Conservation (phyloP, 2,329 filamentous ascomycete genomes). For the Sclerotinia sclerotiorum region DNA sequence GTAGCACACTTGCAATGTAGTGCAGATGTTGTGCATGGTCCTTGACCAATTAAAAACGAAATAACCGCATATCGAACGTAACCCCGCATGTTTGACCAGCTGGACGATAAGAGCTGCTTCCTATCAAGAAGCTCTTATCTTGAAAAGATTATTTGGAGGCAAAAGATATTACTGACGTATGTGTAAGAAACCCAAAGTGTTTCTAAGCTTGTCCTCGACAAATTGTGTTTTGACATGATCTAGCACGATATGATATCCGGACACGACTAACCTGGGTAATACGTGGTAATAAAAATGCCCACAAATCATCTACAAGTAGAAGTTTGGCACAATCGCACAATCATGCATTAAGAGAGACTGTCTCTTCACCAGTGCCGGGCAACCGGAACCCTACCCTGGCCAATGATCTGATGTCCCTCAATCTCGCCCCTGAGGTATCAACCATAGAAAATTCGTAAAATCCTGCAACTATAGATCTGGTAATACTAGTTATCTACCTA, state of each 20-base stretch:
- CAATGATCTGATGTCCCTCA: no score
- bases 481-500: no score
- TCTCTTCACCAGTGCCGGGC: no score
- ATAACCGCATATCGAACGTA: background rate
- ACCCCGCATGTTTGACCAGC: conserved; percentile 1
- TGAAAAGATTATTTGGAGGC: background rate
- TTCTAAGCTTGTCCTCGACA: background rate
- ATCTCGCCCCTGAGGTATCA: no score
- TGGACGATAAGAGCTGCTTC: conserved; percentile 7
- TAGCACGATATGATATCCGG: background rate
- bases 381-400: no score
- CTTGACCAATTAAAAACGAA: background rate
- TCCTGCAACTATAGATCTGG: no score
- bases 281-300: no score
- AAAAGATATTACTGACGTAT: background rate
- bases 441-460: no score
- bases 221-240: background rate
- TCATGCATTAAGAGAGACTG: no score
- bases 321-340: no score
- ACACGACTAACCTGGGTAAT: background rate
- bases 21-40: background rate
- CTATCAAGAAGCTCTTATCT: background rate
- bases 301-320: no score
- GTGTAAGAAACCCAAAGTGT: background rate
- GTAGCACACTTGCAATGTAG: background rate